These are phyloP conservation scores for Phalaenopsis hybrid DNA, from an alignment of 116 monocot species.

Conservation along the genomic window DNA sequence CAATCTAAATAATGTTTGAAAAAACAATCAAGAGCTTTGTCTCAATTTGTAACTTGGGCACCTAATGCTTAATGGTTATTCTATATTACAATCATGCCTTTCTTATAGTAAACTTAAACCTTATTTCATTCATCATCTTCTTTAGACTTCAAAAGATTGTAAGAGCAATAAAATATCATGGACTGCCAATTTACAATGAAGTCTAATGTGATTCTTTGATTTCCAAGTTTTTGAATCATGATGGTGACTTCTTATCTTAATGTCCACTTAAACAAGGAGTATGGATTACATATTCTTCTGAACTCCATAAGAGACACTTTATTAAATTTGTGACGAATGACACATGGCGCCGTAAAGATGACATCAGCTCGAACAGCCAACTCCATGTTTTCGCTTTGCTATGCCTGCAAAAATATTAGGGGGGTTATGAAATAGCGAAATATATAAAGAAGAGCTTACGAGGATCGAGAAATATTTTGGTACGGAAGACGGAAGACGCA, in stretches of 20 bases:
- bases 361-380: slow-evolving; percentile 18
- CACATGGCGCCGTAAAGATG: background rate
- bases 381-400: slow-evolving; percentile 36
- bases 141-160: background rate
- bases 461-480: too few relatives aligned
- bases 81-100: background rate
- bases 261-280: background rate
- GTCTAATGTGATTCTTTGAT: background rate
- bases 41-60: background rate
- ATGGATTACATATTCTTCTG: background rate
- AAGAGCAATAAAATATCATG: background rate
- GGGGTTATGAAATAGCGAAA: background rate
- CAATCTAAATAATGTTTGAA: background rate
- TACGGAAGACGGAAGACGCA: background rate
- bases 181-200: background rate
- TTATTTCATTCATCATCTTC: background rate
- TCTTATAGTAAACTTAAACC: background rate
- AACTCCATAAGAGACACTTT: too few relatives aligned
- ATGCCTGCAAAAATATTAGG: slow-evolving; percentile 23
- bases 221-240: background rate
- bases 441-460: background rate
- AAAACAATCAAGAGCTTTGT: background rate
- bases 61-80: background rate
- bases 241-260: background rate
- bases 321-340: too few relatives aligned